phyloP scores from a whole-genome alignment of 305 asterid species.

The Rubia peregrina region DNA sequence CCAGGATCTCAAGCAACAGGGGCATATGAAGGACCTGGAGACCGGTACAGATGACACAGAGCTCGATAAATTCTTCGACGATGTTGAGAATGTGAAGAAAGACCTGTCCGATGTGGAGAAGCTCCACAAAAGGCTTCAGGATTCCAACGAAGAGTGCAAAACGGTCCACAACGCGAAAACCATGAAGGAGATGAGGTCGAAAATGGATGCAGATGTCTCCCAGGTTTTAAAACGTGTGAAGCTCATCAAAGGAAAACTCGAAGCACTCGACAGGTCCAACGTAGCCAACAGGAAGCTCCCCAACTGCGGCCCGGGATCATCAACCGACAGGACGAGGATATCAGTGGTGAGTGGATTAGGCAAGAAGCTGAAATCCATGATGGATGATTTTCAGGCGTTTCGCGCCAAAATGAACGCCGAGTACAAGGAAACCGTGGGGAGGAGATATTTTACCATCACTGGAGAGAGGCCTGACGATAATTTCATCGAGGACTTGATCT shows the following conservation, averaged over 20 bases:
- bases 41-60: constrained; percentile 24
- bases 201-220: constrained; percentile 38
- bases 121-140: constrained; percentile 30
- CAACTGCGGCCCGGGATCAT: constrained; percentile 44
- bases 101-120: constrained; percentile 41
- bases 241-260: constrained; percentile 56
- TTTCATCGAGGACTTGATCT: constrained; percentile 52
- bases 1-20: constrained; percentile 42
- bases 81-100: constrained; percentile 42
- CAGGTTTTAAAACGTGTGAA: constrained; percentile 47
- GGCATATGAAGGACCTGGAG: constrained; percentile 49
- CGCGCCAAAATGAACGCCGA: constrained; percentile 52
- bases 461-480: constrained; percentile 60
- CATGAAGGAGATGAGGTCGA: constrained; percentile 42
- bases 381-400: constrained; percentile 54
- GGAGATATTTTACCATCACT: constrained; percentile 47
- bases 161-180: constrained; percentile 30
- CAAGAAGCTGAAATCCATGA: constrained; percentile 42
- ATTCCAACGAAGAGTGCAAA: constrained; percentile 45
- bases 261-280: constrained; percentile 49
- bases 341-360: constrained; percentile 47
- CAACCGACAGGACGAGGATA: constrained; percentile 44
- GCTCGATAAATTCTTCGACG: constrained; percentile 4
- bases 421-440: constrained; percentile 51
- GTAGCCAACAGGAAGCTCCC: constrained; percentile 40